Base-by-base conservation (phyloP, 306 rosid genomes). In the Pueraria montana region DNA sequence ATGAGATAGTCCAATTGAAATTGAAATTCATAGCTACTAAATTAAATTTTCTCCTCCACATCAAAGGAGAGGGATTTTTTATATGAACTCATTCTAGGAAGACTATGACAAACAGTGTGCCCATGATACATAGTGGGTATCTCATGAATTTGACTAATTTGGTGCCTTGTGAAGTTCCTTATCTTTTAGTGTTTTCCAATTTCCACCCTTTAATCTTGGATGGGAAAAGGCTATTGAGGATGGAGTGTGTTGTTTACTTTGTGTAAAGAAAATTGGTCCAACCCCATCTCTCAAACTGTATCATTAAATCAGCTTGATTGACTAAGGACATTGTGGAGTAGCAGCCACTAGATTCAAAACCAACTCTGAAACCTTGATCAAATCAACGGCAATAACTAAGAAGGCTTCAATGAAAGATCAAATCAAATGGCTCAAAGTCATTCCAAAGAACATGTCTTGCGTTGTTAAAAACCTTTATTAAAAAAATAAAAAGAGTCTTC, bases 91-190 rank as follows among this genome's bases (percentile, higher is more conserved):
- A n/a, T 26, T 66, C 2, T 36, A 30, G 17, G 75, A 72, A 67
- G 65, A 59, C 56, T 66, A 55, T 75, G 87, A 87, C 86, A 87
- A 88, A 86, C 50, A 80, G 82, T 70, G 62, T 73, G 85, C 69
- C 88, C 92, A 88, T 75, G 66, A 76, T 78, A 64, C 90, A 87
- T 83, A 89, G 93, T 93, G 96, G 96, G 93, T 84, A 90, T 89
- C 96, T 87, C 89, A 88, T 91, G 94, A 93, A 86, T 91, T 91
- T 49, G 93, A 89, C 93, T 67, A 72, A 69, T 87, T 90, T 84
- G 85, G 91, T 86, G 87, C 82, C 91, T 86, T 86, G 88, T 87
- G 89, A 87, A 62, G 18, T 79, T 78, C 42, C 63, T 61, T 76
- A 61, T 66, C 83, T 72, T 71, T 18, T 40, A 74, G 36, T 59